A percentile compares a stretch with the other conserved stretches of the same genome.
Evolutionary conservation across 257 asterid genomes (phyloP).

Genomic region (Solanum virginianum): DNA sequence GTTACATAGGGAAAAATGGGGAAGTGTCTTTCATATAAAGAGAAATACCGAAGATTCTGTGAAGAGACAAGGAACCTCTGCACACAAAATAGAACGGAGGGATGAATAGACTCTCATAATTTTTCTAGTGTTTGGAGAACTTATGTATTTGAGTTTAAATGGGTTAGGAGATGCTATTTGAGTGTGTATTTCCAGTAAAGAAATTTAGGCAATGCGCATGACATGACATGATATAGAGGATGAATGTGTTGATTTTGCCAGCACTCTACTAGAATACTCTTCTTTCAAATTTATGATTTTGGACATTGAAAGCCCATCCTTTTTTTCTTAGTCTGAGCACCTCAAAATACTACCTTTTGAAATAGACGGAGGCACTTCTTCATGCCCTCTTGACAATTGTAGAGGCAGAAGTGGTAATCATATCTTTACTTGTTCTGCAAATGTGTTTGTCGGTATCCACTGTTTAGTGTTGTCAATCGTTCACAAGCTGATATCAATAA

Average conservation of each 20-base stretch:
- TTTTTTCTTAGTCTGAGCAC: not conserved
- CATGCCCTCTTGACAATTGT: not conserved
- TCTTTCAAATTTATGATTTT: not conserved
- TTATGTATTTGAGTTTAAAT: not conserved
- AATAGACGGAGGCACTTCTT: not conserved
- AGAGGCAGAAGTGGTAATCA: not conserved
- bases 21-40: not conserved
- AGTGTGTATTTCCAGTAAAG: not conserved
- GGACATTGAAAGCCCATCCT: not conserved
- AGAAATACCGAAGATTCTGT: not conserved
- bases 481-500: conserved; percentile 75
- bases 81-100: not conserved
- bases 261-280: not conserved
- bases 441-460: not conserved
- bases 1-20: not conserved
- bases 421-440: not conserved
- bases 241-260: not conserved
- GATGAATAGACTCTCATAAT: not conserved
- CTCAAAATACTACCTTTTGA: not conserved
- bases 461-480: conserved; percentile 50
- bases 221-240: not conserved
- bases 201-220: not conserved
- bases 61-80: not conserved
- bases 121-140: not conserved
- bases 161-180: not conserved